Conservation (phyloP, 2,329 filamentous ascomycete genomes). For the Arthrobotrys pseudoclavata region DNA sequence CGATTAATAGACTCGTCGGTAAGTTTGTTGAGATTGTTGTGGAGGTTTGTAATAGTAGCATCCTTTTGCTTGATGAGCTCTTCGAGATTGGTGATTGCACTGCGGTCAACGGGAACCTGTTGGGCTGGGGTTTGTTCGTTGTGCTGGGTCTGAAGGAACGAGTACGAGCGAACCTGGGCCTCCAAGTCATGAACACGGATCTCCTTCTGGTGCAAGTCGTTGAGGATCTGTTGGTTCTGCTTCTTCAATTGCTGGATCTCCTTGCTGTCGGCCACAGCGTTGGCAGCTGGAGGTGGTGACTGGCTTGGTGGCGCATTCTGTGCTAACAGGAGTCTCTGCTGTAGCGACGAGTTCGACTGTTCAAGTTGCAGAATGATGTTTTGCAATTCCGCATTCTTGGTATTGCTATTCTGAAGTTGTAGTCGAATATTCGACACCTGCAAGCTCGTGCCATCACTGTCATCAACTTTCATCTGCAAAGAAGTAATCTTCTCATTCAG, state of each 20-base stretch:
- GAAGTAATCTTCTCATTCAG: conserved; percentile 46
- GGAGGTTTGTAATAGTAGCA: conserved; percentile 48
- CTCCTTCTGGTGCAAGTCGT: conserved; percentile 56
- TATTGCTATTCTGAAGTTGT: conserved; percentile 53
- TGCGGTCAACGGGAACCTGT: conserved; percentile 17
- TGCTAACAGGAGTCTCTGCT: conserved; percentile 45
- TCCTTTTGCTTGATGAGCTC: conserved; percentile 59
- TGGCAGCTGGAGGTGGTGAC: conserved; percentile 40
- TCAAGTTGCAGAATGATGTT: conserved; percentile 53
- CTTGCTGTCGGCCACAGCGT: conserved; percentile 28
- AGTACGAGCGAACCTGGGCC: conserved; percentile 56
- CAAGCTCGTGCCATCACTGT: conserved; percentile 37
- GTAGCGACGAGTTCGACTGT: conserved; percentile 37
- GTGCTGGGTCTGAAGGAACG: conserved; percentile 40
- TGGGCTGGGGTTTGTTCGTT: conserved; percentile 32
- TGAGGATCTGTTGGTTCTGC: conserved; percentile 56
- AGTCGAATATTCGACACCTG: conserved; percentile 52
- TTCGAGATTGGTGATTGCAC: conserved; percentile 44
- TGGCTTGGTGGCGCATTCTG: conserved; percentile 34
- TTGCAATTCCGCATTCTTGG: conserved; percentile 53
- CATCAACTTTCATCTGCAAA: conserved; percentile 54
- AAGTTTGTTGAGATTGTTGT: conserved; percentile 57
- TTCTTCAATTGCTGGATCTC: conserved; percentile 52
- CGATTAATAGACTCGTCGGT: conserved; percentile 58
- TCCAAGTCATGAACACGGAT: conserved; percentile 57